phyloP scores from a whole-genome alignment of 106 monocot genomes.

The Acorus calamus region DNA sequence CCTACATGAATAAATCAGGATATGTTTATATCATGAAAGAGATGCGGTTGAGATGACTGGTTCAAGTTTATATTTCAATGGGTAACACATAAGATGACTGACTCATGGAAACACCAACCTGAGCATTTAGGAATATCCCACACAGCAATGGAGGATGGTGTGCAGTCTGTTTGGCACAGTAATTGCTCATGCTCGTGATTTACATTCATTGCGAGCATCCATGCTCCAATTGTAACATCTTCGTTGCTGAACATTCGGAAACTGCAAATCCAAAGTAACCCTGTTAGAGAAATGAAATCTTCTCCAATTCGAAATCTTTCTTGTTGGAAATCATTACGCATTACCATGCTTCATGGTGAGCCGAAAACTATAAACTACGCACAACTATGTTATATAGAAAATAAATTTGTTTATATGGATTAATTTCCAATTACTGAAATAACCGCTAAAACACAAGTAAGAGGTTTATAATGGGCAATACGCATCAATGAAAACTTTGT shows the following conservation, averaged over 20 bases:
- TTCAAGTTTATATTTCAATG: no score
- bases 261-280: conserved; percentile 23
- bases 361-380: no score
- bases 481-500: no score
- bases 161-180: conserved; percentile 60
- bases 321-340: no score
- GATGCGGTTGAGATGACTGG: background rate
- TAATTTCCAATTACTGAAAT: no score
- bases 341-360: no score
- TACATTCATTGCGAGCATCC: conserved; percentile 99
- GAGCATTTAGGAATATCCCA: conserved; percentile 98
- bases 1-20: conserved; percentile 6
- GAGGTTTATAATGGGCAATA: no score
- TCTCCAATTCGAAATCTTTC: no score
- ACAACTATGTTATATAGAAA: no score
- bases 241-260: conserved; percentile 98
- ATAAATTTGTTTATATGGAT: no score
- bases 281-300: background rate
- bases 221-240: conserved; percentile 84
- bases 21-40: conserved; percentile 3
- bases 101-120: conserved; percentile 30
- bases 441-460: no score
- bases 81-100: background rate
- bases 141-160: conserved; percentile 79
- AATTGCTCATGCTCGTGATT: conserved; percentile 70